Percentiles rank a stretch among this genome's conserved stretches.
Evolutionary conservation across 176 grass and related monocot species (phyloP).

Genomic region (Alopecurus myosuroides): DNA sequence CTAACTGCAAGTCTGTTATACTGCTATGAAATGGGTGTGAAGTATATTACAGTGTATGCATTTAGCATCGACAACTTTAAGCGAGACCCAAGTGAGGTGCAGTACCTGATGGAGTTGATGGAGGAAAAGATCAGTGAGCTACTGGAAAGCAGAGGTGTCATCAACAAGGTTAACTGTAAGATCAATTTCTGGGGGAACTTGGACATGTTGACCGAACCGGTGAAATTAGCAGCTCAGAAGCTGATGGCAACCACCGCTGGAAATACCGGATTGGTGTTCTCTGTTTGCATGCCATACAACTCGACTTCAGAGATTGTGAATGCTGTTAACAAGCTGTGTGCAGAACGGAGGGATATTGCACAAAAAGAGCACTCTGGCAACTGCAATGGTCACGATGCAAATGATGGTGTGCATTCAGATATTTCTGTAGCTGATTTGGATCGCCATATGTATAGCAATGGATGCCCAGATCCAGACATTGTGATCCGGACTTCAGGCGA

Average conservation of each 20-base stretch:
- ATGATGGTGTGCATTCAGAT: not conserved
- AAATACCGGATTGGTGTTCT: conserved; percentile 67
- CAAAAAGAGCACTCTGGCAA: not conserved
- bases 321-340: conserved; percentile 42
- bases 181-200: conserved; percentile 82
- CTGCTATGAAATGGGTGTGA: conserved; percentile 77
- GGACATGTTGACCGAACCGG: conserved; percentile 48
- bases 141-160: conserved; percentile 38
- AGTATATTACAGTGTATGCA: conserved; percentile 65
- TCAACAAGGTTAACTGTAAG: conserved; percentile 49
- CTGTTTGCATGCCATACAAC: conserved; percentile 75
- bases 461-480: conserved; percentile 69
- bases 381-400: not conserved
- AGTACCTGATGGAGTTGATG: conserved; percentile 68
- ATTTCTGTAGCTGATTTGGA: conserved; percentile 59
- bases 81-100: conserved; percentile 53
- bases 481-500: conserved; percentile 79
- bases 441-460: conserved; percentile 46
- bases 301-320: conserved; percentile 71
- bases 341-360: conserved; percentile 22
- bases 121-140: conserved; percentile 76
- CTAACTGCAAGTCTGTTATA: conserved; percentile 52
- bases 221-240: conserved; percentile 49
- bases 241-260: conserved; percentile 46
- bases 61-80: conserved; percentile 99